Evolutionary conservation across 2,329 filamentous ascomycete genomes (phyloP), one percentile per base, ranked within the genome.

Genomic region (Microsporum audouinii): DNA sequence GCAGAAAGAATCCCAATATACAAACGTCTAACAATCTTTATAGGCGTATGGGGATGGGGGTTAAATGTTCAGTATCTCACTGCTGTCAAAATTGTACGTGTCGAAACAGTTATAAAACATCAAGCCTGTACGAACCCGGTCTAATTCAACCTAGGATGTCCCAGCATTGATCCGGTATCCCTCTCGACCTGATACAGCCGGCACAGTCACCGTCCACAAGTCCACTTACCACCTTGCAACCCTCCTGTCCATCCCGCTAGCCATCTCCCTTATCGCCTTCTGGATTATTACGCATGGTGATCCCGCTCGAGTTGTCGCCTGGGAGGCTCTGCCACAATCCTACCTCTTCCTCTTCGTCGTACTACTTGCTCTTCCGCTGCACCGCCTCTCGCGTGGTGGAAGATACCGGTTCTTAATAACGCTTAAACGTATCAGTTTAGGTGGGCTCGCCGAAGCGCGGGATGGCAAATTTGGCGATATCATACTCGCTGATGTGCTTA

Each of bases 401-500:
- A 86, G 91, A 47, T 81, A 83, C 58, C 85, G 90, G 1, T 88
- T 96, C 49, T 82, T 95, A 55, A 76, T 82, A 8, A 92, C 85
- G 0, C 77, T 97, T 51, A 84, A 84, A 63, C 87, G 94, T 61
- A 85, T 97, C 63, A 84, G 84, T 67, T 77, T 96, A 49, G 94
- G 94, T 29, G 91, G 92, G 0, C 81, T 99, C 29, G 92, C 94
- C 12, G 87, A 92, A 73, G 79, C 88, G 0, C 84, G 88, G 67
- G 88, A 96, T 73, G 91, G 92, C 60, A 96, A 95, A 71, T 97
- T 97, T 69, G 92, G 90, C 61, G 94, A 99, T 71, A 88, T 97
- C 59, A 77, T 99, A 62, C 83, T 99, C 17, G 91, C 94, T 38
- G 94, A 99, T 80, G 92, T 91, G 60, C 77, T 97, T 67, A 99